Conservation (phyloP, 495 filamentous ascomycete genomes). For the Xylaria cubensis region DNA sequence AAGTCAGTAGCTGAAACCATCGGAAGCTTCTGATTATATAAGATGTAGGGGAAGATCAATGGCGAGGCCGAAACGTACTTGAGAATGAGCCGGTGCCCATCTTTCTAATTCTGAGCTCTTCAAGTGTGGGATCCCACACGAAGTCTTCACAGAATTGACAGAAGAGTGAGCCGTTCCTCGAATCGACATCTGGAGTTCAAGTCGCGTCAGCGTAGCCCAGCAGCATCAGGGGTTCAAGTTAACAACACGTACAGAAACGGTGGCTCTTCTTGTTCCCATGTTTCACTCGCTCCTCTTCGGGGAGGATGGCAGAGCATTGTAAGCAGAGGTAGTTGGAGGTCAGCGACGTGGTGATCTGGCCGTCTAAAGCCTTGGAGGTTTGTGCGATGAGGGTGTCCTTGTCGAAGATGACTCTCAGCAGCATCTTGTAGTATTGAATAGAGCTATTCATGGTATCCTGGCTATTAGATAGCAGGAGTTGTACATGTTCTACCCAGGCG, state of each 20-base stretch:
- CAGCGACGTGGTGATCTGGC: slow-evolving; percentile 53
- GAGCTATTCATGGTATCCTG: slow-evolving; percentile 56
- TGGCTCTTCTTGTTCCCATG: slow-evolving; percentile 67
- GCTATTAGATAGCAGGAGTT: slow-evolving; percentile 57
- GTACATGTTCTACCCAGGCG: slow-evolving; percentile 56
- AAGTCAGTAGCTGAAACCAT: not conserved
- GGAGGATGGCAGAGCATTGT: slow-evolving; percentile 67
- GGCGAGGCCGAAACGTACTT: slow-evolving; percentile 35
- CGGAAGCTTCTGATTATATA: not conserved
- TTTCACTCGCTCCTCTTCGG: slow-evolving; percentile 60
- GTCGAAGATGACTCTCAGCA: slow-evolving; percentile 59
- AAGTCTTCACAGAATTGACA: slow-evolving; percentile 87
- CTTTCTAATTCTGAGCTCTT: slow-evolving; percentile 69
- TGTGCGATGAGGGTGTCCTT: slow-evolving; percentile 55
- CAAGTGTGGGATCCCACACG: slow-evolving; percentile 84
- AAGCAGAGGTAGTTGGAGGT: slow-evolving; percentile 73
- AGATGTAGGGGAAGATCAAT: not conserved
- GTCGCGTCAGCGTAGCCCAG: slow-evolving; percentile 17
- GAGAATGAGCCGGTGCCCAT: slow-evolving; percentile 60
- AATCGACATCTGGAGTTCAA: slow-evolving; percentile 73
- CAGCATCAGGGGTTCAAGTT: not conserved
- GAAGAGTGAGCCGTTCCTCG: slow-evolving; percentile 74
- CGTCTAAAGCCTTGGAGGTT: slow-evolving; percentile 55
- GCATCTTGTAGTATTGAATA: slow-evolving; percentile 60
- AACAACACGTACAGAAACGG: slow-evolving; percentile 65